These are phyloP conservation scores for Yamadazyma conglobata DNA, from an alignment of 1,139 yeast species.

Conservation along the genomic window DNA sequence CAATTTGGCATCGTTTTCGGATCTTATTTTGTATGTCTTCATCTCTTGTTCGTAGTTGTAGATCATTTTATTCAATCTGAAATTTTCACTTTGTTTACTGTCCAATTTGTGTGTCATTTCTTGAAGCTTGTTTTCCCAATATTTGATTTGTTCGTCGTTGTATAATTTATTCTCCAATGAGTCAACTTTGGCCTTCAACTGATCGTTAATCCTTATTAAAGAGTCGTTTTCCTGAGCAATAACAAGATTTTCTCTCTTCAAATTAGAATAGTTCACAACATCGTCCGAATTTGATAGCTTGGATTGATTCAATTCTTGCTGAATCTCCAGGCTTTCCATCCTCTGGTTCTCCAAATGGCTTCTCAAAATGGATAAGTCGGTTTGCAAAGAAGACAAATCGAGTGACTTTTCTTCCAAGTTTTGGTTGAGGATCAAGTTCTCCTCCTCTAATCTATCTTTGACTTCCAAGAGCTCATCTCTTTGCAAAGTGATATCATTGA, in stretches of 20 bases:
- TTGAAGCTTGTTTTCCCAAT: constrained; percentile 41
- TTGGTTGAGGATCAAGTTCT: constrained; percentile 40
- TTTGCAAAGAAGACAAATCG: constrained; percentile 29
- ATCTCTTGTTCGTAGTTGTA: constrained; percentile 31
- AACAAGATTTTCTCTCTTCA: constrained; percentile 38
- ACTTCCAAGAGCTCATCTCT: constrained; percentile 48
- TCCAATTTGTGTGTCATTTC: constrained; percentile 31
- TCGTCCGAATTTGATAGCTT: constrained; percentile 30
- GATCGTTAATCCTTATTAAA: constrained; percentile 34
- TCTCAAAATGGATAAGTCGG: constrained; percentile 31
- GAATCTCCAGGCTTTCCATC: constrained; percentile 30
- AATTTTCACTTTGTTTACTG: constrained; percentile 26
- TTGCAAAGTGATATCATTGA: constrained; percentile 47
- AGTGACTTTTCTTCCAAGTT: constrained; percentile 43
- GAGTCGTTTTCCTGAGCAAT: constrained; percentile 44
- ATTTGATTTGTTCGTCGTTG: constrained; percentile 43
- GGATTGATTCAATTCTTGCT: constrained; percentile 35
- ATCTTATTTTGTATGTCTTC: constrained; percentile 35
- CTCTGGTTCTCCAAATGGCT: constrained; percentile 36
- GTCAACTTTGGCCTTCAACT: constrained; percentile 31
- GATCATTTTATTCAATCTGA: constrained; percentile 30
- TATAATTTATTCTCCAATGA: constrained; percentile 41
- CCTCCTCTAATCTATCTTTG: constrained; percentile 45
- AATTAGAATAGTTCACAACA: constrained; percentile 33
- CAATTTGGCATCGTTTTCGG: constrained; percentile 34